Evolutionary conservation across 1,284 basidiomycete species (phyloP), one percentile per base, ranked within the genome.

Genomic region (Flammula alnicola): DNA sequence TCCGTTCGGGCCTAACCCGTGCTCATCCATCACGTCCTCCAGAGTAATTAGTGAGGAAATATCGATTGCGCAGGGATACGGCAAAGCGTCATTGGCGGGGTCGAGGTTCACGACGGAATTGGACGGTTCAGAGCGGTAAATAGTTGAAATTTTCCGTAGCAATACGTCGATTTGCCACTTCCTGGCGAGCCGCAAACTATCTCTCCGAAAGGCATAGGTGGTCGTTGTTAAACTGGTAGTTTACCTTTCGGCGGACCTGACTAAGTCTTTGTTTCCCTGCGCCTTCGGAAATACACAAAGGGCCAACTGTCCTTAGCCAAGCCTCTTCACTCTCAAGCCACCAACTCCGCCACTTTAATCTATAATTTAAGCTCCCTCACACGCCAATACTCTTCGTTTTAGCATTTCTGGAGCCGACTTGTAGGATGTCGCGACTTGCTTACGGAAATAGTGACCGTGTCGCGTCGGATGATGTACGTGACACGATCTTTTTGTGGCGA

Each of bases 81-180:
- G 88, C 19, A 96, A 88, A 40, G 77, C 74, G 51, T 94, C 87
- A 63, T 97, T 96, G 16, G 97, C 97, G 0, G 97, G 96, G 66
- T 99, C 97, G 45, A 99, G 82, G 72, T 99, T 99, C 57, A 99
- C 86, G 54, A 99, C 78, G 39, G 88, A 81, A 98, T 88, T 2
- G 93, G 93, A 0, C 96, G 84, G 11, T 83, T 76, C 17, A 98
- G 79, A 1, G 94, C 94, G 9, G 83, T 87, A 61, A 97, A 88
- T 32, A 98, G 90, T 68, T 96, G 95, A 62, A 95, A 79, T 75
- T 96, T 91, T 38, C 95, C 95, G 63, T 92, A 84, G 69, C 93
- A 95, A 66, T 97, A 97, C 0, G 94, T 97, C 1, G 93, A 91
- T 76, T 97, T 98, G 19, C 95, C 95, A 31, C 89, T 89, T 7